Conservation (phyloP, 768 basidiomycete species). For the Amylocystis lapponica region DNA sequence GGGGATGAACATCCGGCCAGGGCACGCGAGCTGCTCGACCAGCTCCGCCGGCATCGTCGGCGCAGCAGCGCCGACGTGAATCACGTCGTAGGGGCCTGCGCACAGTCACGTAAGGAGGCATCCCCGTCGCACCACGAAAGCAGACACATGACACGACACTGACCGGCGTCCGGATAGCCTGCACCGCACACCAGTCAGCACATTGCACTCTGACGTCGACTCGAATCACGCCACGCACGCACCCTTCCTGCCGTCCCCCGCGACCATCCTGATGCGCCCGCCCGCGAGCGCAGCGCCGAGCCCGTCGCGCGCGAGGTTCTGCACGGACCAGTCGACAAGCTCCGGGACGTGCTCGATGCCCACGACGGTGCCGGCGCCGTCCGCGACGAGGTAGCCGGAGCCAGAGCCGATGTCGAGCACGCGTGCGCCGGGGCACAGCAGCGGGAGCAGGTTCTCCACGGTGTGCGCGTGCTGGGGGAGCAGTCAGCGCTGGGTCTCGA, state of each 20-base stretch:
- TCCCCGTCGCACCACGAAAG: too few relatives aligned
- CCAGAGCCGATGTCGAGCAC: slow-evolving; percentile 91
- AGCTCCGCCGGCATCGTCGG: slow-evolving; percentile 64
- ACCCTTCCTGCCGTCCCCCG: slow-evolving; percentile 81
- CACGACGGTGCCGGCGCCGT: slow-evolving; percentile 55
- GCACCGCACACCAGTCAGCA: too few relatives aligned
- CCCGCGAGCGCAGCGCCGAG: slow-evolving; percentile 47
- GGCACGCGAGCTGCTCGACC: slow-evolving; percentile 69
- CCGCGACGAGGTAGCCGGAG: slow-evolving; percentile 77
- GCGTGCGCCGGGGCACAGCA: slow-evolving; percentile 60
- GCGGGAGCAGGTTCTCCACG: slow-evolving; percentile 66
- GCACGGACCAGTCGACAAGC: slow-evolving; percentile 62
- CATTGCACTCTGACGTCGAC: too few relatives aligned
- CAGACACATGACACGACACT: too few relatives aligned
- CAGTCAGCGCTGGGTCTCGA: neutral
- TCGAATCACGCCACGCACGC: too few relatives aligned
- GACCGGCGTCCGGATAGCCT: neutral
- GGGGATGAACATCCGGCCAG: slow-evolving; percentile 90
- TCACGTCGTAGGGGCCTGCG: slow-evolving; percentile 46
- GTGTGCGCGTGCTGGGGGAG: slow-evolving; percentile 75
- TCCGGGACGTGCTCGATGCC: slow-evolving; percentile 90
- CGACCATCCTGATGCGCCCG: slow-evolving; percentile 55
- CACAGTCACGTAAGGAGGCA: too few relatives aligned
- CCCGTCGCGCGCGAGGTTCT: slow-evolving; percentile 66
- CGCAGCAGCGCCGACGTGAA: slow-evolving; percentile 94